Evolutionary conservation across 2,329 filamentous ascomycete species (phyloP).

Genomic region (Colletotrichum cereale): DNA sequence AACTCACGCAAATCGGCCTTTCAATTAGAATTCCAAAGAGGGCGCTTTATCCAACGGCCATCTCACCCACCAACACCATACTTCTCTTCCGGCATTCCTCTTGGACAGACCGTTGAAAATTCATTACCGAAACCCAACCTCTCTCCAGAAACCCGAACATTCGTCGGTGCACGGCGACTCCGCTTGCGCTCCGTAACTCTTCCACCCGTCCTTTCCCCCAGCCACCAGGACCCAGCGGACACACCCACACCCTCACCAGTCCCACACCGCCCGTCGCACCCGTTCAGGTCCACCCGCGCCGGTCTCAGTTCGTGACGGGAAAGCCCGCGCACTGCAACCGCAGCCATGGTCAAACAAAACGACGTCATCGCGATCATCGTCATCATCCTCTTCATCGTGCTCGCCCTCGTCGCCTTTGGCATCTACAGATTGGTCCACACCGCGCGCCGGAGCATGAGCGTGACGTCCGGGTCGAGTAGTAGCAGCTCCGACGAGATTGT

Average conservation of each 20-base stretch:
- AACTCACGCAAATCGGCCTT: not conserved
- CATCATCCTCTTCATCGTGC: slow-evolving; percentile 73
- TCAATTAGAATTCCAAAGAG: not conserved
- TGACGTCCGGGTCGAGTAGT: slow-evolving; percentile 50
- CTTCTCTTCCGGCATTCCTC: not conserved
- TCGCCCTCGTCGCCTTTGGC: slow-evolving; percentile 71
- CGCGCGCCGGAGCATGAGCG: slow-evolving; percentile 59
- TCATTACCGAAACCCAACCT: not conserved
- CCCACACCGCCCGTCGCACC: not conserved
- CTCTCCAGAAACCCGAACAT: slow-evolving; percentile 17
- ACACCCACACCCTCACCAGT: not conserved
- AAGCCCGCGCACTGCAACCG: slow-evolving; percentile 15
- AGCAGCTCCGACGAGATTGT: slow-evolving; percentile 46
- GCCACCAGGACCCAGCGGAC: not conserved
- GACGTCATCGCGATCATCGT: slow-evolving; percentile 77
- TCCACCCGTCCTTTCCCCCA: not conserved
- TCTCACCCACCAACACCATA: not conserved
- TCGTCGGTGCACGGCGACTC: slow-evolving; percentile 29
- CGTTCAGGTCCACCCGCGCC: slow-evolving; percentile 11
- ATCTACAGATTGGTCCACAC: slow-evolving; percentile 72
- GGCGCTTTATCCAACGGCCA: not conserved
- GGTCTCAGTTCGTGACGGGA: slow-evolving; percentile 11
- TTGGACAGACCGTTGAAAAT: not conserved
- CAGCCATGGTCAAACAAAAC: slow-evolving; percentile 71
- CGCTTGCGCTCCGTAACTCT: slow-evolving; percentile 1